Percentiles rank a stretch among this genome's conserved stretches.
Conservation (phyloP, 495 filamentous ascomycete species). For the Corynascus novoguineensis region DNA sequence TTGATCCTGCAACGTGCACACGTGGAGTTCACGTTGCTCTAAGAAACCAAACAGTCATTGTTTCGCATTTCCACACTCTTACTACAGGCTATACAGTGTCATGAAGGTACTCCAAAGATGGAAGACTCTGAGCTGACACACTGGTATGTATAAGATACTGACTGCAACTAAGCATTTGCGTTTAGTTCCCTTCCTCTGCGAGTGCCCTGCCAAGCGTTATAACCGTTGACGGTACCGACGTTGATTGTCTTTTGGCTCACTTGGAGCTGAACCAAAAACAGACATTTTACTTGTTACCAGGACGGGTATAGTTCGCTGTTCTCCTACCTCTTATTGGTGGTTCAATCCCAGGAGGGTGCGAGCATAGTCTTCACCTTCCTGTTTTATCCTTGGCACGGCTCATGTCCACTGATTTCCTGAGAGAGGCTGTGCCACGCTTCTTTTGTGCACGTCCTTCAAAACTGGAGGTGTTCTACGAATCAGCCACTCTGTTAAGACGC, state of each 20-base stretch:
- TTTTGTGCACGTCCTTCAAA: neutral
- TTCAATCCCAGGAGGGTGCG: too few species aligned
- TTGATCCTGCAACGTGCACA: neutral
- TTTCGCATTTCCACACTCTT: too few species aligned
- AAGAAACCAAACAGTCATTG: too few species aligned
- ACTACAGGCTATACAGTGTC: too few species aligned
- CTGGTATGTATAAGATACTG: too few species aligned
- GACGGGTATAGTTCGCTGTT: neutral
- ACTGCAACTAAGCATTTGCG: too few species aligned
- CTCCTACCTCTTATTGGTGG: neutral
- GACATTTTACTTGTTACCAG: neutral
- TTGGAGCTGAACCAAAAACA: neutral
- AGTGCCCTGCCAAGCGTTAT: neutral
- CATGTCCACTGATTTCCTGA: neutral
- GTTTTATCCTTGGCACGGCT: conserved; percentile 2
- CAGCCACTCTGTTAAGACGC: too few species aligned
- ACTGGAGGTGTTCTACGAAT: too few species aligned
- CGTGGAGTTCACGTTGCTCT: too few species aligned
- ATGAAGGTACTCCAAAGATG: too few species aligned
- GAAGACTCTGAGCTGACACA: too few species aligned
- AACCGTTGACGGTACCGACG: neutral
- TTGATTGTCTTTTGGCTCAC: conserved; percentile 1
- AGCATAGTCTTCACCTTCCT: conserved; percentile 14
- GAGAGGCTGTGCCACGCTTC: neutral
- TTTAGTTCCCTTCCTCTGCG: too few species aligned